Base-by-base conservation (phyloP, 2,329 filamentous ascomycete species). In the Hansfordia pulvinata region DNA sequence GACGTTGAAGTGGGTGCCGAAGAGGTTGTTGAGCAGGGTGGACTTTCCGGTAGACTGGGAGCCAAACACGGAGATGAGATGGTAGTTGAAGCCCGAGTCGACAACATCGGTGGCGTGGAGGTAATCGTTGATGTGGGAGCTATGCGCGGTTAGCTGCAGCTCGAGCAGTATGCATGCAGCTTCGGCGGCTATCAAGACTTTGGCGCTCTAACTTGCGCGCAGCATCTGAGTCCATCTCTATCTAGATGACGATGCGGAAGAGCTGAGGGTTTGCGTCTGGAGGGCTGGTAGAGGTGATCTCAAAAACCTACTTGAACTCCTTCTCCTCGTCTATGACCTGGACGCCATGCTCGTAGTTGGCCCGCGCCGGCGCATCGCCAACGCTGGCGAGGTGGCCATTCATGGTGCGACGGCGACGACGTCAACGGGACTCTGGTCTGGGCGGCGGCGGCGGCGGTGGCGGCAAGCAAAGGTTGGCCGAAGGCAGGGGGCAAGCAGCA, bases 1-100 rank as follows among this genome's bases (percentile, higher is more conserved):
- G 49, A 98, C 88, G 40, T 84, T 88, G 60, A 98, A 98, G 30
- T 86, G 69, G 39, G 90, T 98, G 36, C 84, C 83, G 51, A 98
- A 98, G 30, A 98, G 75, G 55, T 88, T 68, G 61, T 98, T 98
- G 37, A 98, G 74, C 23, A 98, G 69, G 5, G 90, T 98, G 23
- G 90, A 96, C 61, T 98, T 98, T 41, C 90, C 90, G 19, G 90
- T 98, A 13, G 90, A 96, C 63, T 98, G 90, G 31, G 88, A 96
- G 22, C 90, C 90, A 53, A 98, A 98, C 46, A 98, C 90, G 45
- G 88, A 94, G 50, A 98, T 94, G 48, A 98, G 73, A 56, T 98
- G 90, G 60, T 98, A 98, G 61, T 96, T 93, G 71, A 98, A 98
- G 47, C 90, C 90, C 36, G 86, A 76, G 34, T 82, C 75, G 40